Conservation (phyloP, 768 basidiomycete species). For the Sutorius australiensis region DNA sequence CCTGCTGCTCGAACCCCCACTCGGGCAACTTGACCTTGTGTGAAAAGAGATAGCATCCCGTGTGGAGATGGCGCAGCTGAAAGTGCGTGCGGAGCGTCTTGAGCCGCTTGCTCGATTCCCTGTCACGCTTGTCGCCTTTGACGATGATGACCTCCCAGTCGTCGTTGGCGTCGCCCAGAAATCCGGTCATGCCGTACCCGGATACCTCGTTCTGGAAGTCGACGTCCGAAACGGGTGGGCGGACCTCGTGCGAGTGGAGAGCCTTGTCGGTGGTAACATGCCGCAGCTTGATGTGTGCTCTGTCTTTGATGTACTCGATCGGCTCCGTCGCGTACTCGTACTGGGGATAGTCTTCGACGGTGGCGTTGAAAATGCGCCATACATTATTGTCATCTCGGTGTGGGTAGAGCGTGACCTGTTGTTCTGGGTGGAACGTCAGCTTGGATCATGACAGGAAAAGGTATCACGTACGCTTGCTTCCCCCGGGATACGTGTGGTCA, state of each 20-base stretch:
- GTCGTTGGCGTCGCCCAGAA: constrained; percentile 86
- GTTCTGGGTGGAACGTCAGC: constrained; percentile 52
- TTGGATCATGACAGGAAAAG: background rate
- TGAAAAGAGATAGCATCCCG: constrained; percentile 95
- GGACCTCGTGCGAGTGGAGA: constrained; percentile 92
- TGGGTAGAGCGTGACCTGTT: constrained; percentile 98
- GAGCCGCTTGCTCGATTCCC: constrained; percentile 64
- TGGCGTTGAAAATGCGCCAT: constrained; percentile 83
- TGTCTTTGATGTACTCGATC: constrained; percentile 60
- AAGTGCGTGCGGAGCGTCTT: constrained; percentile 81
- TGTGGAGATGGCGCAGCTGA: constrained; percentile 75
- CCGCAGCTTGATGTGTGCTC: constrained; percentile 72
- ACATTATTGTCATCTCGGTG: constrained; percentile 96
- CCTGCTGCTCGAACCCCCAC: constrained; percentile 98
- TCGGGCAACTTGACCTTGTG: constrained; percentile 98
- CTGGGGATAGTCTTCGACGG: constrained; percentile 39
- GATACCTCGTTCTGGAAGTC: constrained; percentile 99
- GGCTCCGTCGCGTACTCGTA: constrained; percentile 51
- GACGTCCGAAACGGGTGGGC: constrained; percentile 93
- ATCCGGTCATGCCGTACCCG: constrained; percentile 85
- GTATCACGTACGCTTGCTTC: constrained; percentile 72
- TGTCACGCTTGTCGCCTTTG: constrained; percentile 57
- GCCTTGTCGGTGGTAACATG: constrained; percentile 80
- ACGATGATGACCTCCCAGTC: constrained; percentile 91
- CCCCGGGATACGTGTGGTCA: constrained; percentile 80